These are phyloP conservation scores for Arthrobotrys sinensis DNA, from an alignment of 2,329 filamentous ascomycete genomes.

Conservation along the genomic window DNA sequence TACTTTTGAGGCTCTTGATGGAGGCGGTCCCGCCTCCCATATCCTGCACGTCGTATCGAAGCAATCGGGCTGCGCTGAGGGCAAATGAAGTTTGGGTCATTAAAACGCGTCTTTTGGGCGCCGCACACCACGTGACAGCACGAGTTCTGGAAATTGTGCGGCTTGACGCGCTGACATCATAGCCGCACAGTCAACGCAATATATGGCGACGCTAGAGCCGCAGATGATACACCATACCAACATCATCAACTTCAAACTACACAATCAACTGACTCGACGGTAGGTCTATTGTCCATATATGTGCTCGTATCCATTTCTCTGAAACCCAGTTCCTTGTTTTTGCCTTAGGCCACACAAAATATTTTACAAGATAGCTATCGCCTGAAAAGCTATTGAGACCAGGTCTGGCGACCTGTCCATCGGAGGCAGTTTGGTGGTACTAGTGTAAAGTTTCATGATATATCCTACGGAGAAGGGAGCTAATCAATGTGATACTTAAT, in stretches of 20 bases:
- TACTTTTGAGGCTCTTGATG: neutral
- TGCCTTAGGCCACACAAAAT: too few species aligned
- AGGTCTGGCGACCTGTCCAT: too few species aligned
- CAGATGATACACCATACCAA: neutral
- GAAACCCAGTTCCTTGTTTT: too few species aligned
- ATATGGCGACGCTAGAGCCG: neutral
- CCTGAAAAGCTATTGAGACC: too few species aligned
- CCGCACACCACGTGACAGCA: slow-evolving; percentile 34
- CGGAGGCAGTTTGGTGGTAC: too few species aligned
- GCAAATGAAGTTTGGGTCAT: slow-evolving; percentile 21
- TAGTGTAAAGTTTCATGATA: too few species aligned
- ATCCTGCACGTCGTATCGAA: slow-evolving; percentile 9
- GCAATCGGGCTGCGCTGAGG: slow-evolving; percentile 19
- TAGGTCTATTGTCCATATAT: too few species aligned
- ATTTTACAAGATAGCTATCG: too few species aligned
- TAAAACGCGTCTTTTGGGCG: slow-evolving; percentile 37
- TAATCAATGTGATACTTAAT: too few species aligned
- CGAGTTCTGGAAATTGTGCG: neutral
- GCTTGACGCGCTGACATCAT: slow-evolving; percentile 33
- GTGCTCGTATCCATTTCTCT: too few species aligned
- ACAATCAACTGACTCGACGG: too few species aligned
- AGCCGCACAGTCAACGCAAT: slow-evolving; percentile 4
- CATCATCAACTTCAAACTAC: neutral
- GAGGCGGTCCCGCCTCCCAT: neutral
- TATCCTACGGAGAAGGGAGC: too few species aligned